phyloP scores from a whole-genome alignment of 2,329 filamentous ascomycete genomes.

The Colletotrichum viniferum region DNA sequence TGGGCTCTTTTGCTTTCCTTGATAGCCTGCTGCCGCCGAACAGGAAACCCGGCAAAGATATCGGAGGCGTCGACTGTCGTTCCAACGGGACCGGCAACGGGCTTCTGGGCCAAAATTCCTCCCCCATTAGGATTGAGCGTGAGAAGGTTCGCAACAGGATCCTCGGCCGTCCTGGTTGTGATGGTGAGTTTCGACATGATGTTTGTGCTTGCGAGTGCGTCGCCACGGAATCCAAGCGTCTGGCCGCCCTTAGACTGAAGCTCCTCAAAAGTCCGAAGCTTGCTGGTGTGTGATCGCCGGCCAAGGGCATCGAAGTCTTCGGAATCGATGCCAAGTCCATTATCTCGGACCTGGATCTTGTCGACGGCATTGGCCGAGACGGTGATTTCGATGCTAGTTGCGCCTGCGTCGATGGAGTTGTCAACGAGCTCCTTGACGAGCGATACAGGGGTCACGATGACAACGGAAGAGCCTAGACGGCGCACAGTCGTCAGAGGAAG shows the following conservation, averaged over 20 bases:
- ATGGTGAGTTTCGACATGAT: conserved; percentile 64
- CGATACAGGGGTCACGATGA: conserved; percentile 62
- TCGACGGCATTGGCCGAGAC: conserved; percentile 71
- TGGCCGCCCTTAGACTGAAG: conserved; percentile 58
- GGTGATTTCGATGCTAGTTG: conserved; percentile 68
- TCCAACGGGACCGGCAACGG: conserved; percentile 63
- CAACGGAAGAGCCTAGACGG: conserved; percentile 64
- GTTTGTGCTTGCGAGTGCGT: conserved; percentile 71
- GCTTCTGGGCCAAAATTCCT: conserved; percentile 41
- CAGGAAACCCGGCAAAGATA: conserved; percentile 66
- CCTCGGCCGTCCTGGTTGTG: conserved; percentile 66
- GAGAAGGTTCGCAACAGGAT: conserved; percentile 61
- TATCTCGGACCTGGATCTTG: conserved; percentile 72
- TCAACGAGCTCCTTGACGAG: conserved; percentile 80
- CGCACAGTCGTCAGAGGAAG: conserved; percentile 55
- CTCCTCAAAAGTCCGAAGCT: conserved; percentile 69
- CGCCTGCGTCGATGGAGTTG: conserved; percentile 75
- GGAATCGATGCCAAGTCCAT: conserved; percentile 71
- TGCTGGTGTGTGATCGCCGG: conserved; percentile 75
- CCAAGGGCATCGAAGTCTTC: conserved; percentile 68
- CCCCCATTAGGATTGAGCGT: conserved; percentile 44
- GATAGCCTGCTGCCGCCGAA: conserved; percentile 62
- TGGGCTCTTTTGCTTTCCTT: conserved; percentile 64
- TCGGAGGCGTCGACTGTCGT: conserved; percentile 68
- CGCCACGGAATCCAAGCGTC: conserved; percentile 77